Conservation (phyloP, 345 rosid genomes). For the Salix arbutifolia region DNA sequence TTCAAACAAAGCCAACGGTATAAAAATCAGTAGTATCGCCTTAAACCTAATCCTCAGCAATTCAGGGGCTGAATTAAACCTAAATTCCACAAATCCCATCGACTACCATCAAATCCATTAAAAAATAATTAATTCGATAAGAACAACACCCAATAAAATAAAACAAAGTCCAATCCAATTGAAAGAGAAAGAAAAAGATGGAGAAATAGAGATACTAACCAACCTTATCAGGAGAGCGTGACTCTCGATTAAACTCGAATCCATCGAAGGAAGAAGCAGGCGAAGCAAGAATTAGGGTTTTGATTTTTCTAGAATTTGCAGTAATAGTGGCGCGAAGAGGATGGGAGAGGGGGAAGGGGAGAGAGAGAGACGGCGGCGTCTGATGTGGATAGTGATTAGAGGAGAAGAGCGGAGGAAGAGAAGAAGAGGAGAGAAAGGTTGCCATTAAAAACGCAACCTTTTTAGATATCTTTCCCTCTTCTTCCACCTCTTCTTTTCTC, state of each 20-base stretch:
- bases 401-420: background rate
- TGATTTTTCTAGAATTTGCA: conserved; percentile 23
- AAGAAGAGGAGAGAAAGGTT: conserved; percentile 1
- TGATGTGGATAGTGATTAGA: background rate
- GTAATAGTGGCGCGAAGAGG: conserved; percentile 6
- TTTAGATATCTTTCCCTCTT: background rate
- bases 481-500: background rate
- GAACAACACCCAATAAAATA: background rate
- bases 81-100: background rate
- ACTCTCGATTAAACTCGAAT: conserved; percentile 28
- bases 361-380: background rate
- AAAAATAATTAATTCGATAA: background rate
- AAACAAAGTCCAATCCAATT: background rate
- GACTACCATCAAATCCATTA: background rate
- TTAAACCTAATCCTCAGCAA: background rate
- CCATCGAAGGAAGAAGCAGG: conserved; percentile 45
- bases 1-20: background rate
- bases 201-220: background rate
- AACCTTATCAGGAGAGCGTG: conserved; percentile 45
- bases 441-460: conserved; percentile 14
- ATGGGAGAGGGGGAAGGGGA: background rate
- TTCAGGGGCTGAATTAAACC: background rate
- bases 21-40: background rate
- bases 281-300: conserved; percentile 26
- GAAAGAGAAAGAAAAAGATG: background rate